phyloP scores from a whole-genome alignment of 345 rosid species.

The Syzygium aqueum region DNA sequence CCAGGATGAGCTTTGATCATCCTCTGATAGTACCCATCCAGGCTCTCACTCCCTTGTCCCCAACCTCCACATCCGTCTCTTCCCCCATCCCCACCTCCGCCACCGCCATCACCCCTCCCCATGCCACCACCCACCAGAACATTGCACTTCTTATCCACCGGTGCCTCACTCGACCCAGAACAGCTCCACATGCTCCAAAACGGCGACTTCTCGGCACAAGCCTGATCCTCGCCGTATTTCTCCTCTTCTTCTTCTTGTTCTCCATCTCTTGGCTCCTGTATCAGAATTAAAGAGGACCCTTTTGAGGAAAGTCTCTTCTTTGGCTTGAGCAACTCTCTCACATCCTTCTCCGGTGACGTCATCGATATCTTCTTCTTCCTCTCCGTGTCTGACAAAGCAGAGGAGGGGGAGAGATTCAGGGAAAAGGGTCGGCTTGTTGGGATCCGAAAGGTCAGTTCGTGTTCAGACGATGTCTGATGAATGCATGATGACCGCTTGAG shows the following conservation, averaged over 20 bases:
- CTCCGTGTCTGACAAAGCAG: not conserved
- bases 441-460: not conserved
- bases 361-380: conserved; percentile 6
- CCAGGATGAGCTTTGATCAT: conserved; percentile 37
- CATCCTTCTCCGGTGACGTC: conserved; percentile 13
- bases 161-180: not conserved
- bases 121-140: not conserved
- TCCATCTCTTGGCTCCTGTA: not conserved
- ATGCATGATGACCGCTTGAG: conserved; percentile 4
- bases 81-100: conserved; percentile 8
- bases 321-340: conserved; percentile 4
- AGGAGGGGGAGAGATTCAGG: not conserved
- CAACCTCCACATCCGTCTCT: conserved; percentile 6
- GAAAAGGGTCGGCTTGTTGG: conserved; percentile 7
- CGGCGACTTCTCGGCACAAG: not conserved
- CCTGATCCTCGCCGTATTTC: not conserved
- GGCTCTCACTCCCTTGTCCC: conserved; percentile 20
- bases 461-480: not conserved
- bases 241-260: not conserved
- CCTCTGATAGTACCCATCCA: conserved; percentile 34
- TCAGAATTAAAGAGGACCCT: not conserved
- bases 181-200: not conserved
- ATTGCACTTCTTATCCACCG: not conserved
- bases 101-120: not conserved
- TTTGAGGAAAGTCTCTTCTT: not conserved